Evolutionary conservation across 2,329 filamentous ascomycete species (phyloP).

Genomic region (Phaeosphaeria sp.): DNA sequence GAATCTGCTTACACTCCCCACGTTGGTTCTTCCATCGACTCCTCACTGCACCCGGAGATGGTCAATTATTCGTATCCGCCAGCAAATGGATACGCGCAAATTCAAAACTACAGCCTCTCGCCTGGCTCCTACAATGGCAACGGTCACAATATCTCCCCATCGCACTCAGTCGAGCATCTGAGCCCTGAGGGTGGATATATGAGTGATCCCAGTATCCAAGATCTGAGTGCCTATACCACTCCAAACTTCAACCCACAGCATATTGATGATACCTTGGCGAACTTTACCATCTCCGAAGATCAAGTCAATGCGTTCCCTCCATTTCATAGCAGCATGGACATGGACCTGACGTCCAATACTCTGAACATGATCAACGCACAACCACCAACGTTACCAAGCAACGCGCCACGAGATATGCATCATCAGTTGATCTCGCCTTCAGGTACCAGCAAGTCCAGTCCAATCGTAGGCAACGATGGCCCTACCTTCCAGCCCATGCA

Average conservation of each 20-base stretch:
- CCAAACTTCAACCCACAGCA: slow-evolving; percentile 40
- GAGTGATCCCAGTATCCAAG: slow-evolving; percentile 42
- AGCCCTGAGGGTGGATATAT: slow-evolving; percentile 45
- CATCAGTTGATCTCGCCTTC: slow-evolving; percentile 46
- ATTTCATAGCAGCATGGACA: slow-evolving; percentile 32
- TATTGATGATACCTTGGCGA: slow-evolving; percentile 37
- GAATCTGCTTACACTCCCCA: slow-evolving; percentile 42
- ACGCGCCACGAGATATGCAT: slow-evolving; percentile 17
- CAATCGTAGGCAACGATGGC: slow-evolving; percentile 40
- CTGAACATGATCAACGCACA: slow-evolving; percentile 43
- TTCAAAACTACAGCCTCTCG: slow-evolving; percentile 38
- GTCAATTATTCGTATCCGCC: slow-evolving; percentile 40
- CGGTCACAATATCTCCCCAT: slow-evolving; percentile 45
- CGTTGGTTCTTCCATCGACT: slow-evolving; percentile 44
- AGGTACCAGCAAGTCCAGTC: slow-evolving; percentile 46
- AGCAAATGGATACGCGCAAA: slow-evolving; percentile 31
- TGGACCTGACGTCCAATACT: slow-evolving; percentile 36
- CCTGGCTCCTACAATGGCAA: slow-evolving; percentile 36
- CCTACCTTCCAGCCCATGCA: slow-evolving; percentile 25
- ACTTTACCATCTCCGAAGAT: slow-evolving; percentile 37
- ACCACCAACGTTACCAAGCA: slow-evolving; percentile 25
- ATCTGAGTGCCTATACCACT: slow-evolving; percentile 42
- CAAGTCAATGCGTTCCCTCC: slow-evolving; percentile 26
- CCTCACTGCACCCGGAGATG: slow-evolving; percentile 42
- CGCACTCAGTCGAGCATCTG: slow-evolving; percentile 47